A percentile compares a stretch with the other conserved stretches of the same genome.
These are phyloP conservation scores for Aspergillus taichungensis DNA, from an alignment of 495 filamentous ascomycete species.

Conservation along the genomic window DNA sequence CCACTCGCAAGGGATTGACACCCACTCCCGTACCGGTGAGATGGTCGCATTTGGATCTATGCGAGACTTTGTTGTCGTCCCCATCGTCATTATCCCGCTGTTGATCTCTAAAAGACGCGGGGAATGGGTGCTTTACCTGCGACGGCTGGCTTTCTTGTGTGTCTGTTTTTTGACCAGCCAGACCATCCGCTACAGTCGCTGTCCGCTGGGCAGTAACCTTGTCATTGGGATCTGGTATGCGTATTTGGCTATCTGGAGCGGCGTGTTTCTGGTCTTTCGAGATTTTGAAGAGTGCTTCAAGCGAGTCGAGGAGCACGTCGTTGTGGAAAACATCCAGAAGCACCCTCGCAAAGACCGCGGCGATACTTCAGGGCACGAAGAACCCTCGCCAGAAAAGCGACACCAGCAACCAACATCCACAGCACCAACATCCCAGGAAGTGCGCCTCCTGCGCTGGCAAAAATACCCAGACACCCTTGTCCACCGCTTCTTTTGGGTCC, in stretches of 20 bases:
- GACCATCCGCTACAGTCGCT: neutral
- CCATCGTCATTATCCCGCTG: neutral
- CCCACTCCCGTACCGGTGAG: neutral
- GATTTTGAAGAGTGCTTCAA: neutral
- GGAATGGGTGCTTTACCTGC: neutral
- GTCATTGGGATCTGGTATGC: neutral
- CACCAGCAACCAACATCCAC: neutral
- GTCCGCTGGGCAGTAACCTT: neutral
- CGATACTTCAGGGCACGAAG: no score
- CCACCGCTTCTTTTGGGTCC: neutral
- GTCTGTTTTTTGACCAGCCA: neutral
- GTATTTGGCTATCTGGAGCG: neutral
- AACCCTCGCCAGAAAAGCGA: no score
- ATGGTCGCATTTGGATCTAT: neutral
- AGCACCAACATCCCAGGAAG: neutral
- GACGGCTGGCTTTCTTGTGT: neutral
- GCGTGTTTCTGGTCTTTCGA: neutral
- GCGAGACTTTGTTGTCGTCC: neutral
- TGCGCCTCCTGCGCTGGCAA: neutral
- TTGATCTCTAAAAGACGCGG: neutral
- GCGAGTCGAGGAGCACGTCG: neutral
- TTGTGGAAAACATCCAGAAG: neutral
- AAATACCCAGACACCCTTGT: neutral
- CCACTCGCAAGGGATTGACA: neutral
- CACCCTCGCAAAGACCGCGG: no score